These are phyloP conservation scores for Coniferiporia sulphurascens DNA, from an alignment of 1,284 basidiomycete genomes.

Conservation along the genomic window DNA sequence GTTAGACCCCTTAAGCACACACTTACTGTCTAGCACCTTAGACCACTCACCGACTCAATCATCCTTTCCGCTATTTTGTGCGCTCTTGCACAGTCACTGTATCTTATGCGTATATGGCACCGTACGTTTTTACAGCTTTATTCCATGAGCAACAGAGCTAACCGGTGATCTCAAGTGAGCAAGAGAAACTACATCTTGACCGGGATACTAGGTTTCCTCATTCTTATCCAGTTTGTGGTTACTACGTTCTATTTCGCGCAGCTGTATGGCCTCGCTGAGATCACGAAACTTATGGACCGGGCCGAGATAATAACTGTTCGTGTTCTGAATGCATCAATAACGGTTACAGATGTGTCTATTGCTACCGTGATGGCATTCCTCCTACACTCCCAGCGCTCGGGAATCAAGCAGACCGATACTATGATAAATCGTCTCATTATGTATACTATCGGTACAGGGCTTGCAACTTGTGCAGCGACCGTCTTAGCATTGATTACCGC, in stretches of 20 bases:
- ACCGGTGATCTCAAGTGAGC: neutral
- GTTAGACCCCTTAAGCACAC: neutral
- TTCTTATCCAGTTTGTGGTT: neutral
- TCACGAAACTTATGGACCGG: neutral
- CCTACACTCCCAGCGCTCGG: neutral
- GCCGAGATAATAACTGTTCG: neutral
- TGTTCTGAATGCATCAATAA: neutral
- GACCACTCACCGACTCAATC: neutral
- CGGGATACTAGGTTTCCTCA: neutral
- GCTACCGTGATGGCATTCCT: neutral
- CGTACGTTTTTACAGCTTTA: neutral
- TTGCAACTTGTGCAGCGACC: neutral
- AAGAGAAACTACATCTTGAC: neutral
- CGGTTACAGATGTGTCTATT: neutral
- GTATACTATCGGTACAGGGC: conserved; percentile 3
- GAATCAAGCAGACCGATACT: conserved; percentile 9
- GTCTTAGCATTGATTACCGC: conserved; percentile 1
- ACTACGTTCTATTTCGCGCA: neutral
- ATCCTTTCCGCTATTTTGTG: neutral
- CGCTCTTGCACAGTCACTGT: neutral
- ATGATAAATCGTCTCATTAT: neutral
- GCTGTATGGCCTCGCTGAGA: neutral
- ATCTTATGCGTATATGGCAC: neutral
- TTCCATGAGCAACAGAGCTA: neutral
- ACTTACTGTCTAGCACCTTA: no score